Evolutionary conservation across 306 rosid genomes (phyloP), one percentile per base, ranked within the genome.

Genomic region (Quercus engelmannii): DNA sequence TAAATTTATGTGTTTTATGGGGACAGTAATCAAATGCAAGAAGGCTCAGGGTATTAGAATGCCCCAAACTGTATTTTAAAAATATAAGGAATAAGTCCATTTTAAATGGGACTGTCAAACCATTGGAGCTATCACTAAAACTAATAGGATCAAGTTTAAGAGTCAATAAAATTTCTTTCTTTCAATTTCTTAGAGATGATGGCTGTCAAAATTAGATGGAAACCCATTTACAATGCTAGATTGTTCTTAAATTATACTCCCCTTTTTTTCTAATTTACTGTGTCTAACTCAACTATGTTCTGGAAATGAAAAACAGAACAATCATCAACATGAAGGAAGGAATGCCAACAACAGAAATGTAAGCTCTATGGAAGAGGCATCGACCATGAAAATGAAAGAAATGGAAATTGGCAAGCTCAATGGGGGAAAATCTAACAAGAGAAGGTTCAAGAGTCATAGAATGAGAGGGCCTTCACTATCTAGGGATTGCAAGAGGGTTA

Each of bases 291-390:
- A 73, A 75, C 23, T 28, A 9, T 46, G 52, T 2, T 54, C 18
- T 58, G 3, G 68, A 77, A 46, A 65, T 80, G 43, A 69, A 13
- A 67, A 68, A 28, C 75, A 81, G 75, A 43, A 52, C 49, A 57
- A 72, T 19, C 52, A 41, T 51, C 68, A 69, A 51, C 49, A 58
- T 1, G 43, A 52, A 51, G 77, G 67, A 65, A 55, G 28, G 23
- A 54, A 64, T 55, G 51, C 26, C 19, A 33, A 11, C 52, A 12
- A 61, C 4, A 62, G 74, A 49, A 28, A 63, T 51, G 35, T 58
- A 46, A 73, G 56, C 56, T 67, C 79, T 26, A n/a, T 33, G 25
- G 69, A 74, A 31, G 62, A 33, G 56, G 56, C 8, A 61, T 72
- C 65, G 11, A 75, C 74, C 46, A 7, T 14, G 57, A 64, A 71